Conservation (phyloP, 1,284 basidiomycete species). For the Boletus semigastroideus region DNA sequence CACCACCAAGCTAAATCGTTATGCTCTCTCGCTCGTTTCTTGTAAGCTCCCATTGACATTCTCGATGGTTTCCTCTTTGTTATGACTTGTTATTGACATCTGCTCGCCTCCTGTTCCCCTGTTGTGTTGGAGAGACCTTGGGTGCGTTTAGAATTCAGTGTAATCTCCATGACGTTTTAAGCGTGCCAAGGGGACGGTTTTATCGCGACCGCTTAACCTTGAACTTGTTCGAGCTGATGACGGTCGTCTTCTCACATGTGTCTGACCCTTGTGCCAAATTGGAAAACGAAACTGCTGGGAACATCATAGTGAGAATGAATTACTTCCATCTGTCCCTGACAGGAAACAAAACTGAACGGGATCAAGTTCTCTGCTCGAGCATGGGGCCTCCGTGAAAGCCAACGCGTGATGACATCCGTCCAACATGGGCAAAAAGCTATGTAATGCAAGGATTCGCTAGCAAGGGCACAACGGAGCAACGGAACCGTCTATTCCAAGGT, state of each 20-base stretch:
- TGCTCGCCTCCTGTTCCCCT: conserved; percentile 11
- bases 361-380: no score
- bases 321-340: neutral
- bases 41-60: conserved; percentile 11
- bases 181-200: conserved; percentile 2
- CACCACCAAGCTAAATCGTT: conserved; percentile 24
- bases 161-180: conserved; percentile 18
- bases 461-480: no score
- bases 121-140: conserved; percentile 6
- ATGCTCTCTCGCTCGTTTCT: conserved; percentile 30
- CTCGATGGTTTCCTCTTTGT: conserved; percentile 13
- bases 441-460: no score
- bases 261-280: neutral
- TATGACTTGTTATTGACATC: conserved; percentile 27
- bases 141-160: conserved; percentile 13
- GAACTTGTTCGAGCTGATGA: neutral
- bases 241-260: neutral
- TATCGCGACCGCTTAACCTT: neutral
- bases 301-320: no score
- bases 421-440: no score
- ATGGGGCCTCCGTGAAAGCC: no score
- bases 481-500: no score
- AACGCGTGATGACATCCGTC: no score
- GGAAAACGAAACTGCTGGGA: no score
- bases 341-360: no score